These are phyloP conservation scores for Lodderomyces parapsilosis DNA, from an alignment of 1,139 yeast species.

Conservation along the genomic window DNA sequence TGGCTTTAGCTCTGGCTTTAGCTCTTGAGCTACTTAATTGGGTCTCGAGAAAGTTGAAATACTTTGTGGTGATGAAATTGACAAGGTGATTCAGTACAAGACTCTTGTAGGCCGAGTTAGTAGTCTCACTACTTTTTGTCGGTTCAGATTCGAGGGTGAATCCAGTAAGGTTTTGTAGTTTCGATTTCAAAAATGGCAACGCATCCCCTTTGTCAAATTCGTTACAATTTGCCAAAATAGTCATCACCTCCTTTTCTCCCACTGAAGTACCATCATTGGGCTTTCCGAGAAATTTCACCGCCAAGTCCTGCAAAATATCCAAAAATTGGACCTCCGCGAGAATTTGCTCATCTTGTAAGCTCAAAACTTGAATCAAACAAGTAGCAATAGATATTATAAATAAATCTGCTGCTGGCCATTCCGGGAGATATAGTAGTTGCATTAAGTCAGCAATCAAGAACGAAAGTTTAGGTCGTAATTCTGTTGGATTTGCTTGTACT, in stretches of 20 bases:
- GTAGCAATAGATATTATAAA: slow-evolving; percentile 7
- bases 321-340: slow-evolving; percentile 11
- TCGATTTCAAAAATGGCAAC: slow-evolving; percentile 5
- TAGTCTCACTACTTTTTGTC: not conserved
- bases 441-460: slow-evolving; percentile 56
- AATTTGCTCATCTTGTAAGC: slow-evolving; percentile 4
- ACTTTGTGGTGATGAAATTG: not conserved
- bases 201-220: slow-evolving; percentile 7
- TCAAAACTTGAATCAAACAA: slow-evolving; percentile 5
- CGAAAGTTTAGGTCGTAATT: slow-evolving; percentile 34
- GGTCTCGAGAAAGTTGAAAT: not conserved
- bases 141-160: slow-evolving; percentile 1
- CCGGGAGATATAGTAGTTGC: slow-evolving; percentile 48
- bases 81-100: not conserved
- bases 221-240: slow-evolving; percentile 7
- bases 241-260: slow-evolving; percentile 3
- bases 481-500: slow-evolving; percentile 3
- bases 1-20: slow-evolving; percentile 63
- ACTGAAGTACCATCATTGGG: not conserved
- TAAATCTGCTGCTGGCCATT: slow-evolving; percentile 58
- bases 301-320: slow-evolving; percentile 8
- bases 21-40: slow-evolving; percentile 50
- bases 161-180: slow-evolving; percentile 2
- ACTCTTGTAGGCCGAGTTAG: not conserved
- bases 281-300: not conserved